Evolutionary conservation across 2,329 filamentous ascomycete genomes (phyloP), one percentile per base, ranked within the genome.

Genomic region (Diaporthe citrichinensis): DNA sequence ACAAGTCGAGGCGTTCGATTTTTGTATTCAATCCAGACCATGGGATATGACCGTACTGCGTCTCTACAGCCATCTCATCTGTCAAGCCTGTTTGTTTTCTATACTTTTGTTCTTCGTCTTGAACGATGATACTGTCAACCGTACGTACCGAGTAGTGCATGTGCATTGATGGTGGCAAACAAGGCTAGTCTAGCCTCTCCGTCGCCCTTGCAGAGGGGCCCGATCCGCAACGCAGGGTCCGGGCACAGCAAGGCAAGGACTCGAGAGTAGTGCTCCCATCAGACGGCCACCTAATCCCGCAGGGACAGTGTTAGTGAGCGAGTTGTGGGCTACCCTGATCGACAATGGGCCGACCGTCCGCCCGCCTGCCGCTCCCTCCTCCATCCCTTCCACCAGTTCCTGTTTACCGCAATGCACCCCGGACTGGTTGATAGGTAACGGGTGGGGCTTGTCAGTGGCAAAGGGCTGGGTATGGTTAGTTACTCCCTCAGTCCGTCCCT

Each of bases 121-220:
- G n/a, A n/a, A 41, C 20, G 34, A 17, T 20, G n/a, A 0, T 41
- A n/a, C 6, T 25, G 55, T 58, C 7, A 31, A 31, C n/a, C 12
- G 25, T 15, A 28, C 51, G 51, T 6, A 25, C 9, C 49, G 49
- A 25, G 53, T 31, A 55, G 53, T 10, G 53, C 53, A 20, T 31
- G 53, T 31, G 41, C 41, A 34, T 46, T 65, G 25, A 41, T 28
- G 31, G 62, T 67, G 62, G 62, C 44, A 36, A 67, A 67, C 12
- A 17, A 20, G 41, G 8, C n/a, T 15, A 28, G 28, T 2, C 41
- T 72, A 55, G 57, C 55, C 41, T 69, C 15, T 28, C 39, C 23
- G 46, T 41, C 59, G 57, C 71, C 71, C 71, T 65, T 73, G 71
- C 71, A 65, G 71, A 69, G 58, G 41, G 59, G 59, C 14, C 65